A percentile compares a stretch with the other conserved stretches of the same genome.
Evolutionary conservation across 345 rosid species (phyloP).

Genomic region (Erysimum cheiranthoides): DNA sequence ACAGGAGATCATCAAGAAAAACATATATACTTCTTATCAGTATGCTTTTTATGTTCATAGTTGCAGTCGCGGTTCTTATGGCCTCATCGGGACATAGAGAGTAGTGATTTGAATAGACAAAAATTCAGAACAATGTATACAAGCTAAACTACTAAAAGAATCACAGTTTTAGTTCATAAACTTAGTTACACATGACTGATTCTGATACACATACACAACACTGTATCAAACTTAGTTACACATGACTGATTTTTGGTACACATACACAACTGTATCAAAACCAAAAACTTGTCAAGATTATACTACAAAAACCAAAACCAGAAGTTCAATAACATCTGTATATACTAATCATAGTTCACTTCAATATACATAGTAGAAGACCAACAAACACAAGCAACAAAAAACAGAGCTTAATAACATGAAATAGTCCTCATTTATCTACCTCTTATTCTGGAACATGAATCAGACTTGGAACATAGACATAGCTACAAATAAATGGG

Average conservation of each 20-base stretch:
- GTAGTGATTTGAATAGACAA: conserved; percentile 35
- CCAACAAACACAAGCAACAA: neutral
- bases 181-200: neutral
- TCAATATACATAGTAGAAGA: neutral
- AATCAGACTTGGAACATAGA: conserved; percentile 7
- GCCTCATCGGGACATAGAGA: conserved; percentile 80
- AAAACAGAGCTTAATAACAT: conserved; percentile 11
- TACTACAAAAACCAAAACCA: neutral
- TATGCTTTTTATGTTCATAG: conserved; percentile 79
- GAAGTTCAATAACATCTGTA: neutral
- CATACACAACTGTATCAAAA: neutral
- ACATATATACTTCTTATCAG: conserved; percentile 65
- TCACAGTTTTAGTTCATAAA: conserved; percentile 4
- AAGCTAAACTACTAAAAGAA: neutral
- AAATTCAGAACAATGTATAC: too few relatives aligned
- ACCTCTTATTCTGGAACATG: conserved; percentile 3
- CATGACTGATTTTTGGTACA: neutral
- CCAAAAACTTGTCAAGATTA: neutral
- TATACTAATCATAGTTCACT: neutral
- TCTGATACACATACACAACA: neutral
- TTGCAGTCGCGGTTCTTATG: conserved; percentile 79
- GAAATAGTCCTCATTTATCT: neutral
- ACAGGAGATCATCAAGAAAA: conserved; percentile 68
- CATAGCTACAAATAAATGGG: neutral
- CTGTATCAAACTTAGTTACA: neutral